phyloP scores from a whole-genome alignment of 1,139 yeast genomes.

The Wickerhamomyces sp. region DNA sequence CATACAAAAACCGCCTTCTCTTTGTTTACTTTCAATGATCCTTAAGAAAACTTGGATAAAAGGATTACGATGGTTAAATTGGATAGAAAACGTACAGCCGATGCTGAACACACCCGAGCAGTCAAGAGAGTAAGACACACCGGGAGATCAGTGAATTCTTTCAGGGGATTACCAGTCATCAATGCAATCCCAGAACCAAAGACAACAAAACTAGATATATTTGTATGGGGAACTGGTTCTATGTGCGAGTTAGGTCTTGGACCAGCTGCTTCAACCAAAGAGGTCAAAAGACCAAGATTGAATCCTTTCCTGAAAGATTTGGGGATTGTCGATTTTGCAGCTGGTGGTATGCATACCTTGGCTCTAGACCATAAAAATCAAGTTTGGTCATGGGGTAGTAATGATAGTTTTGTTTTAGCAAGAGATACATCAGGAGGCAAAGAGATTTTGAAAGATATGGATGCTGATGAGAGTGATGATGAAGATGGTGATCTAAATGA shows the following conservation, averaged over 20 bases:
- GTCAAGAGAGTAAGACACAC: slow-evolving; percentile 22
- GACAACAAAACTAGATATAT: slow-evolving; percentile 50
- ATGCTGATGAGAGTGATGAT: slow-evolving; percentile 49
- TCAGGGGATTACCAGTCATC: slow-evolving; percentile 22
- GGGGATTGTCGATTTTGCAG: slow-evolving; percentile 80
- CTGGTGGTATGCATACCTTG: slow-evolving; percentile 92
- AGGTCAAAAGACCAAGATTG: slow-evolving; percentile 91
- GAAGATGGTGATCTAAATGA: slow-evolving; percentile 82
- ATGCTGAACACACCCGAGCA: slow-evolving; percentile 9
- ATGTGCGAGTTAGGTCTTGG: slow-evolving; percentile 97
- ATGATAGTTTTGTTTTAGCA: slow-evolving; percentile 91
- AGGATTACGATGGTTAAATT: slow-evolving; percentile 16
- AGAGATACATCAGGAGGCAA: slow-evolving; percentile 66
- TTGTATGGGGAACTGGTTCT: slow-evolving; percentile 94
- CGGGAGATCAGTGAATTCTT: slow-evolving; percentile 24
- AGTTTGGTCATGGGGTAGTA: slow-evolving; percentile 97
- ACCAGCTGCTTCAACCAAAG: slow-evolving; percentile 80
- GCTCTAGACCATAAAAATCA: slow-evolving; percentile 72
- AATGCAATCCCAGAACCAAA: slow-evolving; percentile 20
- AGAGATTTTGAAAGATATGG: slow-evolving; percentile 62
- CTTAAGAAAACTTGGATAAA: neutral
- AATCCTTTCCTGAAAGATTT: slow-evolving; percentile 70
- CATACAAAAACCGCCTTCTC: too few species aligned
- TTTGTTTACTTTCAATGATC: neutral
- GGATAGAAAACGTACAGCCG: slow-evolving; percentile 22